phyloP scores from a whole-genome alignment of 768 basidiomycete species.

The Suillus hirtellus region DNA sequence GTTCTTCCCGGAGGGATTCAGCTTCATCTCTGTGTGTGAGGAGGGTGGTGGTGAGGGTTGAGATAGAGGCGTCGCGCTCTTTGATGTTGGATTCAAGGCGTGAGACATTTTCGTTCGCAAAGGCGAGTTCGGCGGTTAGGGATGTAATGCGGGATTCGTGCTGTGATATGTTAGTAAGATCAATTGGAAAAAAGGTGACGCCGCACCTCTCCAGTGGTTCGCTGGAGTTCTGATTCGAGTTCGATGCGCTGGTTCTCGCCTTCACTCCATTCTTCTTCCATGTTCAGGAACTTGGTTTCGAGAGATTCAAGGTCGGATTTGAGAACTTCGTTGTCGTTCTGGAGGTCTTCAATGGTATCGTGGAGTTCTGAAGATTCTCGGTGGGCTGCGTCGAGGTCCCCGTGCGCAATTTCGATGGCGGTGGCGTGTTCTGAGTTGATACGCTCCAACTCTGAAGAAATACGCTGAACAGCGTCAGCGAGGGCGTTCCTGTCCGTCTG shows the following conservation, averaged over 20 bases:
- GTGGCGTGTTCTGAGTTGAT: conserved; percentile 46
- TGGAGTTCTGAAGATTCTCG: conserved; percentile 1
- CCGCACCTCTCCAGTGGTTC: conserved; percentile 54
- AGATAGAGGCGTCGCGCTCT: conserved; percentile 57
- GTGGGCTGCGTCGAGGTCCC: conserved; percentile 34
- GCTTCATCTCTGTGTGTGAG: conserved; percentile 50
- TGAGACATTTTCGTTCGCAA: conserved; percentile 50
- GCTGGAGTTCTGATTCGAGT: conserved; percentile 53
- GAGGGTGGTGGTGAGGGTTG: conserved; percentile 47
- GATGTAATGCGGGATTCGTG: conserved; percentile 51
- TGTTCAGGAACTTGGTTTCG: conserved; percentile 41
- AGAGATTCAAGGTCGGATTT: conserved; percentile 34
- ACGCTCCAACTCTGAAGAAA: conserved; percentile 32
- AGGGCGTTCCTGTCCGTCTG: conserved; percentile 46
- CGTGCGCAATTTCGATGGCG: conserved; percentile 40
- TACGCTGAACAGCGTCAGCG: conserved; percentile 37
- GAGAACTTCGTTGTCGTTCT: conserved; percentile 4
- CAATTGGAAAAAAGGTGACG: conserved; percentile 1
- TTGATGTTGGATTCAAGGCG: conserved; percentile 59
- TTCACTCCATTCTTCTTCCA: conserved; percentile 60
- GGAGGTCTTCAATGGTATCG: neutral
- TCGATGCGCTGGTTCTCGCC: conserved; percentile 55
- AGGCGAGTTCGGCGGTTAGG: conserved; percentile 57
- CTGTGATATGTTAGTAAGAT: conserved; percentile 30
- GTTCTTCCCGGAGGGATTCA: conserved; percentile 55